Percentiles rank a stretch among this genome's conserved stretches.
These are phyloP conservation scores for Mrakia gelida DNA, from an alignment of 768 basidiomycete species.

Conservation along the genomic window DNA sequence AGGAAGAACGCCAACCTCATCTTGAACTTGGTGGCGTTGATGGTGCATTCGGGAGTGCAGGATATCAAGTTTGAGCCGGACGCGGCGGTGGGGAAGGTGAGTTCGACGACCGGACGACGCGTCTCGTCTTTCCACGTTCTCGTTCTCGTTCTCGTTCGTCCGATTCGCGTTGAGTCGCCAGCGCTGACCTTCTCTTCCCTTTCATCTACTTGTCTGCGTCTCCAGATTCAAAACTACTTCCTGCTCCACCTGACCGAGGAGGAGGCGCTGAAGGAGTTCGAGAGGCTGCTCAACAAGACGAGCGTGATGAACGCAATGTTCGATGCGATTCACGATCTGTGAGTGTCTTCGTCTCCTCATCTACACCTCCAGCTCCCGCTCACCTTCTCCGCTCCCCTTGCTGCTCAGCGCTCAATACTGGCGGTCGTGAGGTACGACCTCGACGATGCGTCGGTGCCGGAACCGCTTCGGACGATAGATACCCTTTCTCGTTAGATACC, in stretches of 20 bases:
- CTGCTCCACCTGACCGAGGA: conserved; percentile 89
- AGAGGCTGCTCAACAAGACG: conserved; percentile 86
- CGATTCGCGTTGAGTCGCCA: not conserved
- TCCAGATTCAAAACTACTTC: conserved; percentile 95
- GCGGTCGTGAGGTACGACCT: not conserved
- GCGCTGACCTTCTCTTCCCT: too few species aligned
- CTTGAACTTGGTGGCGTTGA: conserved; percentile 88
- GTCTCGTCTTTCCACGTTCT: not conserved
- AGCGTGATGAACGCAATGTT: conserved; percentile 88
- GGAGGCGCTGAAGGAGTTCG: conserved; percentile 95
- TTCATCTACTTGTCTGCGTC: too few species aligned
- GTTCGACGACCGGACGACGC: conserved; percentile 22
- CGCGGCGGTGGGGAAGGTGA: conserved; percentile 50
- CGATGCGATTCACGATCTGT: conserved; percentile 70
- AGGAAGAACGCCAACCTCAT: conserved; percentile 97
- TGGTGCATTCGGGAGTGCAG: conserved; percentile 96
- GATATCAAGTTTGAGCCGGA: conserved; percentile 75
- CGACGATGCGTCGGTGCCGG: too few species aligned
- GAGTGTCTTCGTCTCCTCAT: not conserved
- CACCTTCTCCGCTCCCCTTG: not conserved
- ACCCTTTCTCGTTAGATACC: too few species aligned
- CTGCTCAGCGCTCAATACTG: conserved; percentile 27
- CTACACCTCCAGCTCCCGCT: not conserved
- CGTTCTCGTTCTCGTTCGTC: not conserved
- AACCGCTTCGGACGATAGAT: too few species aligned